A percentile compares a stretch with the other conserved stretches of the same genome.
These are phyloP conservation scores for Fusarium hostae DNA, from an alignment of 2,329 filamentous ascomycete genomes.

Conservation along the genomic window DNA sequence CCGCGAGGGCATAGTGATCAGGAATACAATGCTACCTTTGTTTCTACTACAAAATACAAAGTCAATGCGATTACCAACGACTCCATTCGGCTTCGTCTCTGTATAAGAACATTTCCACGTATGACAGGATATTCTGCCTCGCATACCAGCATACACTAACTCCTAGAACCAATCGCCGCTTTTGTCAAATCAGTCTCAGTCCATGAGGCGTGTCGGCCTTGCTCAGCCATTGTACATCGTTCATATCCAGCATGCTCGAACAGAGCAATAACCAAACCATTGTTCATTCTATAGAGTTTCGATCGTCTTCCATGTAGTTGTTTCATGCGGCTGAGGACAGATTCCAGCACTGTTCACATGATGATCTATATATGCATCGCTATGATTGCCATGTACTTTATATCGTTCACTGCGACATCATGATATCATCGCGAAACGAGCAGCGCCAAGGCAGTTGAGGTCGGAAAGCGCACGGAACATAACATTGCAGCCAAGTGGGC, in stretches of 20 bases:
- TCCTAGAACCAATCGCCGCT: no score
- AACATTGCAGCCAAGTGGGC: not conserved
- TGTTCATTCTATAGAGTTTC: rapidly evolving
- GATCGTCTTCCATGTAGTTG: rapidly evolving
- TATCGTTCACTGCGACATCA: not conserved
- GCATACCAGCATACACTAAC: no score
- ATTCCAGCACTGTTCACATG: not conserved
- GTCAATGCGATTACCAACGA: no score
- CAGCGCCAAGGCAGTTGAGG: rapidly evolving
- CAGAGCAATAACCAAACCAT: rapidly evolving
- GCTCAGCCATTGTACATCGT: no score
- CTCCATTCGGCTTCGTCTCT: no score
- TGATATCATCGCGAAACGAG: rapidly evolving
- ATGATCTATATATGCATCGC: not conserved
- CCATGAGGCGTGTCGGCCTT: not conserved
- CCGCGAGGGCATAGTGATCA: no score
- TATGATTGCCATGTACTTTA: not conserved
- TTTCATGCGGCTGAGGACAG: not conserved
- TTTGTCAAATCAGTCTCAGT: not conserved
- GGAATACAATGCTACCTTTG: no score
- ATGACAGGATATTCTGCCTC: not conserved
- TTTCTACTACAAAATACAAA: no score
- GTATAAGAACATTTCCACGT: no score
- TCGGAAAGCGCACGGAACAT: not conserved
- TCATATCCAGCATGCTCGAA: rapidly evolving